Base-by-base conservation (phyloP, 169 alveolate species). In the Babesia bovis region DNA sequence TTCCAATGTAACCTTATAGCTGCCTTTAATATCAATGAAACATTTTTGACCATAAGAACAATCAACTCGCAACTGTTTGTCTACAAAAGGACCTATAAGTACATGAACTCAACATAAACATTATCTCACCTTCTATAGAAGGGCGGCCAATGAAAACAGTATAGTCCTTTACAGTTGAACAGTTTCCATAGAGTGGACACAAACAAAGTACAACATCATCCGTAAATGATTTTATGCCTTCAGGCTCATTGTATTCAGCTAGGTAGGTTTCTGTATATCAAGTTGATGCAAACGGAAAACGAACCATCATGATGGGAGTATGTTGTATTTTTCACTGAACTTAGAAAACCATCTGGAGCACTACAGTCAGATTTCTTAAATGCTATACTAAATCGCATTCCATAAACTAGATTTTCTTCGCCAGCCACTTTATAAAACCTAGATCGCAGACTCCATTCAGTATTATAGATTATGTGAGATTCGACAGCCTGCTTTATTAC, bases 1-100 rank as follows among this genome's bases (percentile, higher is more conserved):
- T 47, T 67, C 25, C 23, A 4, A 12, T 9, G 74, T 66, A 3
- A 3, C n/a, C 6, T 17, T 21, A 21, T 25, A 77, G 2, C 6
- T 44, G 17, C 85, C 85, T 1, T 19, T 13, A 17, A 77, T 52
- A 3, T 55, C 15, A 3, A 77, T 55, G n/a, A 67, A 21, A 55
- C 85, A 77, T 32, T 38, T 66, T 26, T 23, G 50, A 7, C 85
- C 85, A 32, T 36, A 40, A 1, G 55, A 26, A 42, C 85, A 77
- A 28, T 35, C 60, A 23, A 25, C 59, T 4, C 4, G 15, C 19
- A 77, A 3, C 3, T 12, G 32, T 2, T 13, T 26, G 40, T 52
- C 49, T 2, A 63, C 19, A 13, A 15, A 17, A 0, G 85, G 85
- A 2, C 85, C 85, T 72, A 26, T 19, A 4, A n/a, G 5, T 47